Evolutionary conservation across 345 rosid genomes (phyloP).

Genomic region (Streptanthus diversifolius): DNA sequence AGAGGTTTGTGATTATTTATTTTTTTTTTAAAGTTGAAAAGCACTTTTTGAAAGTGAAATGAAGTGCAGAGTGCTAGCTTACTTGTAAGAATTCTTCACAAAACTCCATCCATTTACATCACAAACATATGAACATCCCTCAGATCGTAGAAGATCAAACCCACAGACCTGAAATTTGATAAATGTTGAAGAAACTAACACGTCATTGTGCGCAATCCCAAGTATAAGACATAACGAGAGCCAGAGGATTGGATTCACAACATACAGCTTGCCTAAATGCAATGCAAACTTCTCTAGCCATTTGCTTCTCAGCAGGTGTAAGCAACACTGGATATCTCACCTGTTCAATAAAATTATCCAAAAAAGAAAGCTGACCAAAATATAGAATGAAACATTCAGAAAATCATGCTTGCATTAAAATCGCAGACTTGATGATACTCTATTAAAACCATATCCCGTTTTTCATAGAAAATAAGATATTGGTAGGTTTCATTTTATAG

Average conservation of each 20-base stretch:
- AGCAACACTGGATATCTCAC: slow-evolving; percentile 87
- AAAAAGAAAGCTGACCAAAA: slow-evolving; percentile 5
- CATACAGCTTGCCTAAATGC: slow-evolving; percentile 96
- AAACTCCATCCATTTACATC: slow-evolving; percentile 99
- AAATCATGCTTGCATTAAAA: not conserved
- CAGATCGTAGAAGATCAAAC: slow-evolving; percentile 95
- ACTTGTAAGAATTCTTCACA: slow-evolving; percentile 99
- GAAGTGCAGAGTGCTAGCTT: slow-evolving; percentile 35
- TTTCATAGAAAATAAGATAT: not conserved
- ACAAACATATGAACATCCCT: slow-evolving; percentile 95
- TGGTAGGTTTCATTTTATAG: not conserved
- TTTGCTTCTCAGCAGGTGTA: slow-evolving; percentile 94
- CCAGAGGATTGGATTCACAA: slow-evolving; percentile 14
- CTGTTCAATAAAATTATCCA: slow-evolving; percentile 42
- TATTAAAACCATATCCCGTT: not conserved
- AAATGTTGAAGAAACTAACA: slow-evolving; percentile 2
- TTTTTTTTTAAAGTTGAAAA: not conserved
- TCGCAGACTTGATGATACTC: not conserved
- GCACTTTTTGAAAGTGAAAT: not conserved
- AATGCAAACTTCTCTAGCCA: slow-evolving; percentile 95
- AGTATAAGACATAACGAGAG: slow-evolving; percentile 9
- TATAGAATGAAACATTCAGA: not conserved
- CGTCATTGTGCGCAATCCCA: not conserved
- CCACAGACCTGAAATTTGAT: slow-evolving; percentile 83
- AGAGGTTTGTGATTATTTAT: slow-evolving; percentile 18